Percentiles rank a stretch among this genome's conserved stretches.
Evolutionary conservation across 169 alveolate species (phyloP).

Genomic region (Perkinsus olseni): DNA sequence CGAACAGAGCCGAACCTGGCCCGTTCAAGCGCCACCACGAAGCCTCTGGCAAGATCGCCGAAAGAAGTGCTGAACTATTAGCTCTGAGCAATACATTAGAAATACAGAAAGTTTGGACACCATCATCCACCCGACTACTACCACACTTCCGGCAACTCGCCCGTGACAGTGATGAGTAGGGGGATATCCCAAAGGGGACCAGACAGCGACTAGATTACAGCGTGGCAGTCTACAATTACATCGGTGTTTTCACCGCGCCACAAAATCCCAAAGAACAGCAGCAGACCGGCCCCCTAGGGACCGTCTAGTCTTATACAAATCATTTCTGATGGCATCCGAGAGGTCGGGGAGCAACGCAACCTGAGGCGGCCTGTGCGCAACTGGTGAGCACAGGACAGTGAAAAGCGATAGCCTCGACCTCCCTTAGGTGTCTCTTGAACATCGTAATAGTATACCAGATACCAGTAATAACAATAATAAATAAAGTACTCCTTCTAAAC

Average conservation of each 20-base stretch:
- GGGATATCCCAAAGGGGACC: no score
- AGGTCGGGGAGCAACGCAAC: neutral
- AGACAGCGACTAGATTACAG: no score
- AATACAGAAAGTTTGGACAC: neutral
- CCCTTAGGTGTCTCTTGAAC: neutral
- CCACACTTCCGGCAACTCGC: no score
- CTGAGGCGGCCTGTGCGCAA: neutral
- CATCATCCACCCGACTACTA: neutral
- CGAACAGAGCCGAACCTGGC: neutral
- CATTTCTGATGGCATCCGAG: neutral
- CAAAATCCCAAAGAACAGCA: no score
- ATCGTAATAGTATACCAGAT: neutral
- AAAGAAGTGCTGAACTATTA: neutral
- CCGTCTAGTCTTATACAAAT: neutral
- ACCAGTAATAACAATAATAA: neutral
- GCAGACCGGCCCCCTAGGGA: no score
- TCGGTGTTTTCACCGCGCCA: no score
- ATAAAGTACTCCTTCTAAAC: no score
- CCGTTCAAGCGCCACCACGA: neutral
- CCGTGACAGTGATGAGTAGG: no score
- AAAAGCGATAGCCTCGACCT: neutral
- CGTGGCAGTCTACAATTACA: no score
- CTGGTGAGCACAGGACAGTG: neutral
- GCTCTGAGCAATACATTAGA: neutral
- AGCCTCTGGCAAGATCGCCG: neutral